Base-by-base conservation (phyloP, 345 rosid species). In the Noccaea caerulescens region DNA sequence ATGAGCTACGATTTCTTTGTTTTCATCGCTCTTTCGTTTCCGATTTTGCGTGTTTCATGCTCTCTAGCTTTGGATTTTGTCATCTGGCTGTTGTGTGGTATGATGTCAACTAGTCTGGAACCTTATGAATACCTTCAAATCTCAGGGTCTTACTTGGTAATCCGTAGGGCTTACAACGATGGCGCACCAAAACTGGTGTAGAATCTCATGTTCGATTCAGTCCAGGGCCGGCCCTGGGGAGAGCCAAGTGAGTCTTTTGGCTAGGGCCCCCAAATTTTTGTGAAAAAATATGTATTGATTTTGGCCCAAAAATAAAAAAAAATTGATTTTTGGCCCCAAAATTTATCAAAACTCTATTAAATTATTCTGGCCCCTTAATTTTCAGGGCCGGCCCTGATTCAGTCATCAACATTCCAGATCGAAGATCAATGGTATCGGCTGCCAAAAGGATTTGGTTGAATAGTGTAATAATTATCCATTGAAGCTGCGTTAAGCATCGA, bases 11-110 rank as follows among this genome's bases (percentile, higher is more conserved):
- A 27, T 27, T 27, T 3, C 3, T 27, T 27, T 7, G 16, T 2
- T 37, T 9, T 13, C 62, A 14, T 27, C 41, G 30, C 10, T n/a
- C 6, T 50, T 59, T 16, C 1, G 3, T 32, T 45, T 34, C 20
- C 20, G 37, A 9, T 57, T 34, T 10, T 43, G 10, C 41, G 27
- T 42, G 16, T n/a, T 38, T 30, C 13, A 7, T 69, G 41, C 42
- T 39, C 41, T 30, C 11, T 58, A n/a, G 55, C 63, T 68, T 46
- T 47, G 23, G 36, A 33, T 46, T 32, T 23, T 8, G 4, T 7
- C 46, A 34, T 8, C 58, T 45, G 46, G 25, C 32, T 68, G 25
- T 45, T 68, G 30, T n/a, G 50, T 49, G 46, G 16, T 38, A 59
- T 59, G 0, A 39, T 46, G 27, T 44, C 55, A 46, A 58, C 2